These are phyloP conservation scores for Spathaspora hagerdaliae DNA, from an alignment of 805 yeast genomes.

Conservation along the genomic window DNA sequence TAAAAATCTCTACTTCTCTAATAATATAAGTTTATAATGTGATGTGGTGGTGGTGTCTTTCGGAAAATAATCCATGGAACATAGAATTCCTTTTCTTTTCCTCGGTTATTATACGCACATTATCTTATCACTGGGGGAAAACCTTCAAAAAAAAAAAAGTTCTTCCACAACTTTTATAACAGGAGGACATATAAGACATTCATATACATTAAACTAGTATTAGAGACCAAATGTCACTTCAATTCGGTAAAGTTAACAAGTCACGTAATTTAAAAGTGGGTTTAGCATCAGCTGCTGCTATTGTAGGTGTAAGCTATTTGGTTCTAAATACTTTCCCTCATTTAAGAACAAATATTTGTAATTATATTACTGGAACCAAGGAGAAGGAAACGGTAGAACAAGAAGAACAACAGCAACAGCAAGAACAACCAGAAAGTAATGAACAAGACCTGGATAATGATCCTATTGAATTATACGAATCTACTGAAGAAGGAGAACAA, in stretches of 20 bases:
- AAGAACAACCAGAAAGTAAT: constrained; percentile 5
- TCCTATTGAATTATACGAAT: constrained; percentile 18
- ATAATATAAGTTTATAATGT: too few species aligned
- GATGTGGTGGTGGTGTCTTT: too few species aligned
- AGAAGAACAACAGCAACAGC: constrained; percentile 6
- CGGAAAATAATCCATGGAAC: too few species aligned
- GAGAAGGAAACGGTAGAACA: constrained; percentile 10
- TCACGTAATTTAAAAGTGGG: constrained; percentile 1
- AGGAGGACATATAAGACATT: too few species aligned
- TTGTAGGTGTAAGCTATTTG: constrained; percentile 40
- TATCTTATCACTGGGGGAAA: too few species aligned
- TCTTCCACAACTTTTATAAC: too few species aligned
- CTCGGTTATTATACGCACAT: too few species aligned
- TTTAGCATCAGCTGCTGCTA: constrained; percentile 33
- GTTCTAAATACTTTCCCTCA: constrained; percentile 51
- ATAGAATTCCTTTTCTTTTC: too few species aligned
- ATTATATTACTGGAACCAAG: constrained; percentile 18
- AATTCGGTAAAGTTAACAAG: not conserved
- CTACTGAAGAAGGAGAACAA: constrained; percentile 3
- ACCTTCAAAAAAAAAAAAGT: too few species aligned
- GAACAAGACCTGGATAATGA: constrained; percentile 14
- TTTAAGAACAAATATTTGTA: constrained; percentile 24
- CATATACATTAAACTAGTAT: too few species aligned
- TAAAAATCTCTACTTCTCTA: too few species aligned
- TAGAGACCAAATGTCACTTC: not conserved